Evolutionary conservation across 768 basidiomycete genomes (phyloP), one percentile per base, ranked within the genome.

Genomic region (Auricularia sp.): DNA sequence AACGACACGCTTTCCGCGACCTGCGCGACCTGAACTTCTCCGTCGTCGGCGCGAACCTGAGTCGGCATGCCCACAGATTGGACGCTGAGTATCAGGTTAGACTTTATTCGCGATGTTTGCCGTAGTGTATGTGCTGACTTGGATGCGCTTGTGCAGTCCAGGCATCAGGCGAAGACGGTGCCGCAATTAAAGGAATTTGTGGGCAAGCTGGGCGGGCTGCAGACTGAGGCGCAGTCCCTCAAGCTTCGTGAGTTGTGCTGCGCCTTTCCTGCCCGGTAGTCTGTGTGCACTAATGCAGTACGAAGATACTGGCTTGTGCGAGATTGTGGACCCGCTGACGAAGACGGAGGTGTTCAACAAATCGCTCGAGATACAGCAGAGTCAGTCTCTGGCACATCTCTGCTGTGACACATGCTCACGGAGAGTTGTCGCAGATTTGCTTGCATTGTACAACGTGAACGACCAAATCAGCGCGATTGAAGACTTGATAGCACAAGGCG

Each of bases 311-410:
- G 90, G 90, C 36, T 73, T 99, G 58, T 95, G 93, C n/a, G 97
- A 98, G 76, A 78, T 94, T 72, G 80, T 99, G 54, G 85, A 94
- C 66, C 87, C 90, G 29, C 79, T 88, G 66, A 98, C 95, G 1
- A 81, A 85, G 63, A 90, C 90, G 14, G 90, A 96, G 47, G 77
- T 88, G 58, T 99, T 99, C 77, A 93, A 94, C 76, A 89, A 87
- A 71, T 90, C 88, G 11, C 79, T 99, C 10, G 95, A 98, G 77
- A 89, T 97, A 14, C 96, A 98, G 72, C 97, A 98, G 75, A 98
- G 94, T 94, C 24, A 13, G 65, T 68, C 18, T 24, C 35, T 42
- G 3, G 11, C 16, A 33, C 14, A 47, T n/a, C 29, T 34, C 24
- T n/a, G 18, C 56, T 61, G 10, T 58, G 61, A 36, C 47, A 47